Evolutionary conservation across 768 basidiomycete species (phyloP).

Genomic region (Collybia mongolica): DNA sequence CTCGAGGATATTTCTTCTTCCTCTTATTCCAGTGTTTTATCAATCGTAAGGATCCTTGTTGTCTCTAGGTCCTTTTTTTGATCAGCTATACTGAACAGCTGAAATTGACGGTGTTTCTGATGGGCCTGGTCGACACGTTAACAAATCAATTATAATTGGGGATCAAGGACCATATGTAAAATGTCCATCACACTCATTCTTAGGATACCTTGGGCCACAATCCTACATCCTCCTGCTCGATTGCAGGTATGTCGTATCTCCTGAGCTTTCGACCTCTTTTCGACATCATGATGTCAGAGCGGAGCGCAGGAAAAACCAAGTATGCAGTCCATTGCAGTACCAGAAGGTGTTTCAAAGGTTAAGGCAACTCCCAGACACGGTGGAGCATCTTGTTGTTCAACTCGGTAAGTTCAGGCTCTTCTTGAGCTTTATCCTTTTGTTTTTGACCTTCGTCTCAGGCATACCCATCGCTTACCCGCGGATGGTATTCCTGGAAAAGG

Average conservation of each 20-base stretch:
- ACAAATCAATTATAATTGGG: slow-evolving; percentile 75
- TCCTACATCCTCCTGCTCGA: slow-evolving; percentile 75
- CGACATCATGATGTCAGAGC: slow-evolving; percentile 46
- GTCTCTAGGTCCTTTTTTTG: neutral
- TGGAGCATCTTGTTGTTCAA: slow-evolving; percentile 85
- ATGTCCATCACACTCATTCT: slow-evolving; percentile 78
- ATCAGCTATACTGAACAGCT: slow-evolving; percentile 33
- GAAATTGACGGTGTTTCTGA: slow-evolving; percentile 75
- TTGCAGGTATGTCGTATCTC: slow-evolving; percentile 59
- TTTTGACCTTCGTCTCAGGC: slow-evolving; percentile 32
- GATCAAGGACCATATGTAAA: slow-evolving; percentile 74
- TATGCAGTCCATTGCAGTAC: slow-evolving; percentile 78
- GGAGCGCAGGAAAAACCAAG: slow-evolving; percentile 79
- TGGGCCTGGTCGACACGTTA: slow-evolving; percentile 56
- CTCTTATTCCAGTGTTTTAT: slow-evolving; percentile 93
- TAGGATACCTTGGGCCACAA: slow-evolving; percentile 79
- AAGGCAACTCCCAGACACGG: slow-evolving; percentile 52
- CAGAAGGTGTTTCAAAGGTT: slow-evolving; percentile 67
- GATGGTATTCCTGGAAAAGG: slow-evolving; percentile 82
- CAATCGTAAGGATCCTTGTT: slow-evolving; percentile 48
- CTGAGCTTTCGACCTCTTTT: slow-evolving; percentile 8
- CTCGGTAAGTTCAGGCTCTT: slow-evolving; percentile 45
- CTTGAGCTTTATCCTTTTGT: neutral
- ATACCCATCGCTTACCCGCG: slow-evolving; percentile 92
- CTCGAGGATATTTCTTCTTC: slow-evolving; percentile 88